Base-by-base conservation (phyloP, 2,329 filamentous ascomycete genomes). In the Colletotrichum graminicola region DNA sequence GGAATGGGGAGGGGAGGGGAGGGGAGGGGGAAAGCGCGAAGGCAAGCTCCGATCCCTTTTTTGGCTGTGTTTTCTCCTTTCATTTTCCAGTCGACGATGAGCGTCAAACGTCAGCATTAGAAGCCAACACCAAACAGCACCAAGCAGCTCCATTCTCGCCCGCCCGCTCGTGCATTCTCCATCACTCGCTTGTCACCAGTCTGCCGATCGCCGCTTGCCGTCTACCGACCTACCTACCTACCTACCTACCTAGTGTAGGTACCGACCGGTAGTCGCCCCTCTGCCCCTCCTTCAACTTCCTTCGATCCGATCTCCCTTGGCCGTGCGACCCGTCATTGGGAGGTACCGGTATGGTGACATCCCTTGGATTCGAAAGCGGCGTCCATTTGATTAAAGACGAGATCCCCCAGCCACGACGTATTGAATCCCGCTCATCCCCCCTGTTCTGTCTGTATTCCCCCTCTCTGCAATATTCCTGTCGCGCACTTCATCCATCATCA, bases 31-130 rank as follows among this genome's bases (percentile, higher is more conserved):
- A 39, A 47, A n/a, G 10, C 45, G 34, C 54, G 14, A 39, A 57
- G 54, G 54, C 16, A 60, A 23, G 18, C 57, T 59, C 41, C 41
- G 8, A 23, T 47, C 16, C n/a, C 41, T 21, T 43, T 45, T 43
- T 21, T 45, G 7, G 2, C 8, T n/a, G n/a, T 5, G n/a, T 45
- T 10, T n/a, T 45, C 2, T 21, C 18, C 2, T 43, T 43, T 41
- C 41, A 14, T 3, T 8, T 14, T 14, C 21, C 32, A 52, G 60
- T n/a, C 60, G 39, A 29, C 5, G n/a, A 41, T 45, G 8, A 41
- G 16, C 43, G 47, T 21, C 23, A 62, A 52, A 52, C 34, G 59
- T 62, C 60, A 47, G 60, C 34, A 41, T 62, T 34, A 41, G 45
- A 49, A 51, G 60, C 45, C 32, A 39, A 62, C 32, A 7, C 11